These are phyloP conservation scores for Cymbopogon citratus DNA, from an alignment of 176 grass and related monocot genomes.

Conservation along the genomic window DNA sequence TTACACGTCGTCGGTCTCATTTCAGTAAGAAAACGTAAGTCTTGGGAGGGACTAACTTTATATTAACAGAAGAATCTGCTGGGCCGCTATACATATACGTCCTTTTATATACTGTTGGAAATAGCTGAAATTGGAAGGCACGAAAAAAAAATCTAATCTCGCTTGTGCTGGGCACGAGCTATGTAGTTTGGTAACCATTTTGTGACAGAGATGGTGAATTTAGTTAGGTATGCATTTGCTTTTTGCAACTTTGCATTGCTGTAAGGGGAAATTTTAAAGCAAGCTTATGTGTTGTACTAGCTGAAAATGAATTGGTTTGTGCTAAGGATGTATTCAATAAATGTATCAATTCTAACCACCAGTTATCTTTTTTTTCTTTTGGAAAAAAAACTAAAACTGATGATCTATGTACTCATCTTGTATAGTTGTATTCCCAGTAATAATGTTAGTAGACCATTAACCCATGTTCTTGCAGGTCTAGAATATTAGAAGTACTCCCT, in stretches of 20 bases:
- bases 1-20: too few relatives aligned
- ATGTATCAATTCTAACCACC: slow-evolving; percentile 8
- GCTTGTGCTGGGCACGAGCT: slow-evolving; percentile 17
- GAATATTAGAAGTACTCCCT: too few relatives aligned
- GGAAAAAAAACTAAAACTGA: too few relatives aligned
- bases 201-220: slow-evolving; percentile 11
- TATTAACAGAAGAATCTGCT: neutral
- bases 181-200: neutral
- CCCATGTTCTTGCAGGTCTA: too few relatives aligned
- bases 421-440: too few relatives aligned
- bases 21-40: neutral
- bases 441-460: too few relatives aligned
- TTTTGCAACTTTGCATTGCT: slow-evolving; percentile 7
- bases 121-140: slow-evolving; percentile 3
- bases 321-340: slow-evolving; percentile 29
- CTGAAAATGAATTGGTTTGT: slow-evolving; percentile 26
- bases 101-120: slow-evolving; percentile 20
- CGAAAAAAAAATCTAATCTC: neutral
- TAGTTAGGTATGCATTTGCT: slow-evolving; percentile 37
- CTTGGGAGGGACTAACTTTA: slow-evolving; percentile 6
- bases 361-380: too few relatives aligned
- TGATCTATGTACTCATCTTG: too few relatives aligned
- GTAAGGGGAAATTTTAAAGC: neutral
- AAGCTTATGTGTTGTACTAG: slow-evolving; percentile 36
- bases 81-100: neutral